phyloP scores from a whole-genome alignment of 2,329 filamentous ascomycete genomes.

The Ceratocystis alfenasii region DNA sequence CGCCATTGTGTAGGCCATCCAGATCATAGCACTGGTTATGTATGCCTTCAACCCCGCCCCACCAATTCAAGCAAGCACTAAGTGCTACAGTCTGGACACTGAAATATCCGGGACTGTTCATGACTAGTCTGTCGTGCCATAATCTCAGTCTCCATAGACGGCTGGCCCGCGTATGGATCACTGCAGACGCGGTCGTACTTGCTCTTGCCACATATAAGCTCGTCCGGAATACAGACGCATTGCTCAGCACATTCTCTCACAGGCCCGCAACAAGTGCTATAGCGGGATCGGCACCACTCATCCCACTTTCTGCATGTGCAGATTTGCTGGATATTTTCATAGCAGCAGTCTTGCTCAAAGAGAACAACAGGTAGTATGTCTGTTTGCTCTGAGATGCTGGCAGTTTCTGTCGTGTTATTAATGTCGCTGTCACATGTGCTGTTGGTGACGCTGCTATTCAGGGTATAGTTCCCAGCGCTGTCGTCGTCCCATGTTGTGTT shows the following conservation, averaged over 20 bases:
- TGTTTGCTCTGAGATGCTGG: not conserved
- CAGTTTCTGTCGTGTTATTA: not conserved
- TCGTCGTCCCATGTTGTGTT: slow-evolving; percentile 1
- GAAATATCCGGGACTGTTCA: not conserved
- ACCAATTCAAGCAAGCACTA: not conserved
- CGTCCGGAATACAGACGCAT: slow-evolving; percentile 16
- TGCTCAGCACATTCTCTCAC: slow-evolving; percentile 16
- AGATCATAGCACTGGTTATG: not conserved
- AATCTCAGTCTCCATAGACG: not conserved
- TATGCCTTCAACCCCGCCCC: not conserved
- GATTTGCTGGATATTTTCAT: slow-evolving; percentile 11
- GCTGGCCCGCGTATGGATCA: slow-evolving; percentile 1
- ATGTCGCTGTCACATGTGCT: not conserved
- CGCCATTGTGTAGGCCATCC: not conserved
- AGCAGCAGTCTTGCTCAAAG: slow-evolving; percentile 17
- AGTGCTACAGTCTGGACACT: not conserved
- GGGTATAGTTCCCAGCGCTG: not conserved
- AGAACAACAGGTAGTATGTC: not conserved
- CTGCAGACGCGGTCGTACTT: slow-evolving; percentile 8
- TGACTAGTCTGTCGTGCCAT: not conserved
- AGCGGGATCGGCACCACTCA: slow-evolving; percentile 15
- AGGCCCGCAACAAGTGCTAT: slow-evolving; percentile 17
- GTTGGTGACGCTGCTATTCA: not conserved
- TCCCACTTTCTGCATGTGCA: slow-evolving; percentile 15
- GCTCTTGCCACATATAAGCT: slow-evolving; percentile 12